Conservation (phyloP, 345 rosid genomes). For the Fremontodendron californicum region DNA sequence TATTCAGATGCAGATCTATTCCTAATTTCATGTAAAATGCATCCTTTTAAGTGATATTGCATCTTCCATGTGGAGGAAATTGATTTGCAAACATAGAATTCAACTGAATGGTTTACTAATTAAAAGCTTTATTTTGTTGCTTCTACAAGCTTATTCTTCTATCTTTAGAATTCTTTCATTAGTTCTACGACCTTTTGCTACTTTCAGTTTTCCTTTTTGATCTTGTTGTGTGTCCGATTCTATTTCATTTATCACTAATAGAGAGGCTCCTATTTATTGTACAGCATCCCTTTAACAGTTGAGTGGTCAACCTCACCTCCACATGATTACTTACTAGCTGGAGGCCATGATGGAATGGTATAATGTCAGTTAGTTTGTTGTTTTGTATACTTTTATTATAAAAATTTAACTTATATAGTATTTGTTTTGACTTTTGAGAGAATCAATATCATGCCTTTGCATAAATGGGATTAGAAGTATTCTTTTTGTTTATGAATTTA, state of each 20-base stretch:
- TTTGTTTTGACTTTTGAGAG: background rate
- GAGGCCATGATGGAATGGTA: conserved; percentile 97
- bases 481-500: background rate
- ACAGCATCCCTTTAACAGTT: conserved; percentile 80
- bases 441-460: background rate
- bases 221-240: background rate
- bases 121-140: conserved; percentile 2
- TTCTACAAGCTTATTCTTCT: background rate
- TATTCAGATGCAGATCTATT: background rate
- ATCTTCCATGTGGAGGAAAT: background rate
- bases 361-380: background rate
- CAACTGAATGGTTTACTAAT: background rate
- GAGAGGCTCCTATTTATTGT: conserved; percentile 12
- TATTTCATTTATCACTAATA: conserved; percentile 24
- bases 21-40: background rate
- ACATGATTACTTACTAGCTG: conserved; percentile 77
- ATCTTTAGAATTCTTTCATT: background rate
- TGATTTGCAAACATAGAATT: background rate
- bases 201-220: background rate
- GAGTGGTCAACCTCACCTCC: conserved; percentile 75
- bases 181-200: background rate
- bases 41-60: background rate
- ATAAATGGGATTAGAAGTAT: background rate
- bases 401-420: conserved; percentile 1
- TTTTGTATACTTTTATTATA: background rate